These are phyloP conservation scores for Cerioporus squamosus DNA, from an alignment of 1,284 basidiomycete species.

Conservation along the genomic window DNA sequence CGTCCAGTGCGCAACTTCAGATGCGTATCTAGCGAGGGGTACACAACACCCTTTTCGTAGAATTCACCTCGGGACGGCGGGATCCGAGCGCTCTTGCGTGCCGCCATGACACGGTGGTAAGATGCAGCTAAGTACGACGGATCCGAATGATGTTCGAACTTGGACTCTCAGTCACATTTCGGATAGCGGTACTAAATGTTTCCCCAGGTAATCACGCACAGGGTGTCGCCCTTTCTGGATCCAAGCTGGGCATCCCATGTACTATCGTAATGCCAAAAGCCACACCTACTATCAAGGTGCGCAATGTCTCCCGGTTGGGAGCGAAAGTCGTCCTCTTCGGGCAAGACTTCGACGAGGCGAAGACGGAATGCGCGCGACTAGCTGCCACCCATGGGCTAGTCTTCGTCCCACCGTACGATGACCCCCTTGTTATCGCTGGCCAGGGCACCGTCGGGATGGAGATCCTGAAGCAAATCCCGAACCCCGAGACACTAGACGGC, in stretches of 20 bases:
- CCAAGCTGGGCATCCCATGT: slow-evolving; percentile 87
- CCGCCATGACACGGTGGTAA: no score
- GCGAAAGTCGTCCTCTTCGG: slow-evolving; percentile 96
- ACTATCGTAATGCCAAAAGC: slow-evolving; percentile 98
- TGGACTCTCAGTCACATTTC: no score
- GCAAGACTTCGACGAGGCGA: slow-evolving; percentile 95
- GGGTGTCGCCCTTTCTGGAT: slow-evolving; percentile 94
- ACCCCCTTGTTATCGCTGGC: slow-evolving; percentile 96
- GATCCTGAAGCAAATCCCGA: slow-evolving; percentile 84
- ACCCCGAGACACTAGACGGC: slow-evolving; percentile 79
- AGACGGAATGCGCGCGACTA: slow-evolving; percentile 90
- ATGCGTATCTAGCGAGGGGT: no score
- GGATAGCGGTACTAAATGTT: no score
- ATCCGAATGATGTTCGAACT: no score
- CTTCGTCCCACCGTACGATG: slow-evolving; percentile 97
- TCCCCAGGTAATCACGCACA: slow-evolving; percentile 94
- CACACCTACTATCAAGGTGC: slow-evolving; percentile 96
- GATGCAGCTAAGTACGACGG: no score
- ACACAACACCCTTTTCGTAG: no score
- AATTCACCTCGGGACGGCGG: no score
- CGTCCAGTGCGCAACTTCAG: no score
- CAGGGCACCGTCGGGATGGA: slow-evolving; percentile 97
- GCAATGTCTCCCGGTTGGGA: slow-evolving; percentile 91
- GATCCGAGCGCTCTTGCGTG: no score
- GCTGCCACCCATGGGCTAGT: slow-evolving; percentile 78